Base-by-base conservation (phyloP, 805 yeast genomes). In the Ogataea populi-albae region DNA sequence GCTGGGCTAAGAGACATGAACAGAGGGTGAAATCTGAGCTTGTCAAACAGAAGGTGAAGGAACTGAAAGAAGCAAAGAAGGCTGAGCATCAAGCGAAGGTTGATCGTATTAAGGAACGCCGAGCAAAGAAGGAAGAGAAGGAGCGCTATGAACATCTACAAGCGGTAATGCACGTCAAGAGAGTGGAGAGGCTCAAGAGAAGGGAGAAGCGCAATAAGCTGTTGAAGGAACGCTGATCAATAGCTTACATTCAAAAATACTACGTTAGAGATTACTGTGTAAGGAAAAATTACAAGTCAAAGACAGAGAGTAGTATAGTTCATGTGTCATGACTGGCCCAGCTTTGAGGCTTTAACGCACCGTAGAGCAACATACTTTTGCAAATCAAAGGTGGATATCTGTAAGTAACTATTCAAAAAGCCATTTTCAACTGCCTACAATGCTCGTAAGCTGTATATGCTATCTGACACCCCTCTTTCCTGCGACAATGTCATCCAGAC, bases 151-250 rank as follows among this genome's bases (percentile, higher is more conserved):
- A 84, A 54, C 70, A 69, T 55, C 59, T 91, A 57, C 93, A 95
- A 9, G 73, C 76, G 38, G 86, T 83, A 63, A 86, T 91, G 95
- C 91, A 87, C 57, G 83, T 83, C 27, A 89, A 88, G 79, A 84
- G 79, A 68, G 85, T 88, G 26, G 98, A 88, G 46, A 77, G 98
- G 64, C 59, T 91, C 65, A 81, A 84, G 66, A 81, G 83, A 68
- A 80, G 83, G 57, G 98, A 91, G 59, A 91, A 91, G 82, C 81
- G 98, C 66, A 91, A 89, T 68, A 91, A 91, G 66, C 68, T 88
- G 54, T 78, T 89, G 59, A 87, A 81, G 59, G 98, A 89, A 57
- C 96, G 97, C 47, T 59, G 43, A 47, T 33, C 11, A 15, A 17
- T 24, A 16, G 18, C 14, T 10, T 27, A 20, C n/a, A 5, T 22